A percentile compares a stretch with the other conserved stretches of the same genome.
Evolutionary conservation across 2,329 filamentous ascomycete genomes (phyloP).

Genomic region (Paramyrothecium sp.): DNA sequence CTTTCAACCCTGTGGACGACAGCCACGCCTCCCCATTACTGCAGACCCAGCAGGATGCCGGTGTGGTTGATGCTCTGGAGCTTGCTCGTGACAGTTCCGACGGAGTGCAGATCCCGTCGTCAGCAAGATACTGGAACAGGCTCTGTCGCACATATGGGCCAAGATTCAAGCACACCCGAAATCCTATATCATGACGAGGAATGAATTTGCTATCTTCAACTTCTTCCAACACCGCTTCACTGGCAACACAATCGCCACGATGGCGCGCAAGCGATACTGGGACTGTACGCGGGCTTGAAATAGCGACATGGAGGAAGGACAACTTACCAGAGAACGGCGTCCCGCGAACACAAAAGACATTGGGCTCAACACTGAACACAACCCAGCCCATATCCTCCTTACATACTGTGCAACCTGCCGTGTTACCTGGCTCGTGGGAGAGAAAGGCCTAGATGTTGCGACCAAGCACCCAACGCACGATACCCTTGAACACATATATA

Average conservation of each 20-base stretch:
- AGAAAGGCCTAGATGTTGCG: too few relatives aligned
- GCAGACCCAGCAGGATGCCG: constrained; percentile 28
- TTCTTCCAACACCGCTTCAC: constrained; percentile 71
- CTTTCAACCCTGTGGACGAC: too few relatives aligned
- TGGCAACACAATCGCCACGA: constrained; percentile 46
- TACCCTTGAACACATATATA: too few relatives aligned
- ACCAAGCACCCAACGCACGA: too few relatives aligned
- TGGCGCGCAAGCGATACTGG: constrained; percentile 53
- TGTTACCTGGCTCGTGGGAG: too few relatives aligned
- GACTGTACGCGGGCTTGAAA: constrained; percentile 38
- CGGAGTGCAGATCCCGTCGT: constrained; percentile 63
- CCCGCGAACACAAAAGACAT: too few relatives aligned
- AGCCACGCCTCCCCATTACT: constrained; percentile 8
- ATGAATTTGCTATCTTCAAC: constrained; percentile 87
- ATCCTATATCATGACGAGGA: constrained; percentile 69
- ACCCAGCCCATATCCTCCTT: too few relatives aligned
- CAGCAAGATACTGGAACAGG: constrained; percentile 62
- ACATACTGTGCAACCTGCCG: too few relatives aligned
- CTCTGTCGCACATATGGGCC: constrained; percentile 63
- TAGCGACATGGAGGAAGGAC: not conserved
- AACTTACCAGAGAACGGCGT: not conserved
- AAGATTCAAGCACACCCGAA: constrained; percentile 63
- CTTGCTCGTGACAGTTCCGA: constrained; percentile 72
- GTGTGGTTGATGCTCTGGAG: constrained; percentile 68
- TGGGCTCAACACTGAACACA: too few relatives aligned